Percentiles rank a stretch among this genome's conserved stretches.
Conservation (phyloP, 2,329 filamentous ascomycete genomes). For the Paradendryphiella salina region DNA sequence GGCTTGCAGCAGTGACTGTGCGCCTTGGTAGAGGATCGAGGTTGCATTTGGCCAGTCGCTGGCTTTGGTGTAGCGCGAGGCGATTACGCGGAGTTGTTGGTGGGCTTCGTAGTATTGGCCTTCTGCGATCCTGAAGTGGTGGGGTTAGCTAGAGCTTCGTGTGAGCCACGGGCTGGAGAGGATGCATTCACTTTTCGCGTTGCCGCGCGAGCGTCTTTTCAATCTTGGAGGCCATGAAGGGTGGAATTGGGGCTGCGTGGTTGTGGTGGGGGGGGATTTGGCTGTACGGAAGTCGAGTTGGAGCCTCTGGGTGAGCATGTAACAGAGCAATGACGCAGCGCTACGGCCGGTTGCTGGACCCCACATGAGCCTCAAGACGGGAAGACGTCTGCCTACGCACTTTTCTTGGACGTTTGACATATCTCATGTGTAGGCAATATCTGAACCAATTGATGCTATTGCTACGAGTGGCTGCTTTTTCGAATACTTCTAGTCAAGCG, state of each 20-base stretch:
- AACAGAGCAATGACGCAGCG: conserved; percentile 25
- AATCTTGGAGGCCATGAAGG: conserved; percentile 56
- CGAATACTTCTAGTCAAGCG: too few species aligned
- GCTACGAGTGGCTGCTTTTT: neutral
- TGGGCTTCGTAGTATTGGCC: conserved; percentile 98
- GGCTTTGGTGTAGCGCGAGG: conserved; percentile 88
- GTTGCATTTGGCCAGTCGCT: conserved; percentile 82
- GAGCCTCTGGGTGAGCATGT: conserved; percentile 3
- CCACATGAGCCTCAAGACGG: conserved; percentile 7
- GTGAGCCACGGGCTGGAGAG: neutral
- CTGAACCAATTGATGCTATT: too few species aligned
- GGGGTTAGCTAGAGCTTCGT: conserved; percentile 18
- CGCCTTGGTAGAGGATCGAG: conserved; percentile 82
- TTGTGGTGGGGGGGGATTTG: neutral
- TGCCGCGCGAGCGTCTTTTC: conserved; percentile 74
- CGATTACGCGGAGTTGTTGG: conserved; percentile 95
- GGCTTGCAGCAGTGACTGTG: conserved; percentile 82
- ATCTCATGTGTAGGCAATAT: neutral
- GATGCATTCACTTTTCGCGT: conserved; percentile 66
- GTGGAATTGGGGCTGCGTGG: neutral
- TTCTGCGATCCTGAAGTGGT: conserved; percentile 69
- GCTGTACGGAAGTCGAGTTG: neutral
- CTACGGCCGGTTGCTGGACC: conserved; percentile 16
- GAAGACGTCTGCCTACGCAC: neutral
- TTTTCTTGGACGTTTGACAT: neutral